Base-by-base conservation (phyloP, 768 basidiomycete genomes). In the Suillus ampliporus region DNA sequence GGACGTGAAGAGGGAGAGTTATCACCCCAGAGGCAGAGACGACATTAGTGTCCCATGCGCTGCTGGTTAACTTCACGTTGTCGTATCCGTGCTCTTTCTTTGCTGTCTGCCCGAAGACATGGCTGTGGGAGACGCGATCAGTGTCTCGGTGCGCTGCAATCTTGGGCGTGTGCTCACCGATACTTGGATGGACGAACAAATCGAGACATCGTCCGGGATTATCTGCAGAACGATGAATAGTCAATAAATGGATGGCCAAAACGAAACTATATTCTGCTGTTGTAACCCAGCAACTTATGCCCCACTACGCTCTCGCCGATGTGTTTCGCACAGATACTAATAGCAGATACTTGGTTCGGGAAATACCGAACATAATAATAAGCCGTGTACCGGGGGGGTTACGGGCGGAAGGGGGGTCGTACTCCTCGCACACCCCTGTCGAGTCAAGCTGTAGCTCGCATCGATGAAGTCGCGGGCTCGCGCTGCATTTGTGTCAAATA, bases 41-140 rank as follows among this genome's bases (percentile, higher is more conserved):
- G 64, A 98, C 78, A 74, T 98, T 97, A 48, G 97, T 98, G 75
- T 99, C 97, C 95, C 94, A 98, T 10, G 97, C 95, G 67, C 88
- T 93, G 76, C 87, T 89, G 54, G 92, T 90, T 19, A 94, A 83
- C 75, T 95, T 95, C 67, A 94, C 80, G 65, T 94, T 95, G 73
- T 95, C 92, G 64, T 89, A 76, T 23, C 85, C 79, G 67, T 91
- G 82, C 74, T 94, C 92, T 73, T 92, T 94, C 82, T 95, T 97
- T 40, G 89, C 84, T 65, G 87, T 77, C 68, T 95, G 92, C 37
- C 94, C 95, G 74, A 91, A 99, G 74, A 97, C 94, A 77, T 98
- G 96, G 68, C 94, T 95, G 70, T 43, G 35, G 46, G 41, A 44
- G 48, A 51, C 26, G 38, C 21, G 56, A 60, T 62, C 37, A 59